Evolutionary conservation across 441 rosid species (phyloP).

Genomic region (Aleurites moluccanus): DNA sequence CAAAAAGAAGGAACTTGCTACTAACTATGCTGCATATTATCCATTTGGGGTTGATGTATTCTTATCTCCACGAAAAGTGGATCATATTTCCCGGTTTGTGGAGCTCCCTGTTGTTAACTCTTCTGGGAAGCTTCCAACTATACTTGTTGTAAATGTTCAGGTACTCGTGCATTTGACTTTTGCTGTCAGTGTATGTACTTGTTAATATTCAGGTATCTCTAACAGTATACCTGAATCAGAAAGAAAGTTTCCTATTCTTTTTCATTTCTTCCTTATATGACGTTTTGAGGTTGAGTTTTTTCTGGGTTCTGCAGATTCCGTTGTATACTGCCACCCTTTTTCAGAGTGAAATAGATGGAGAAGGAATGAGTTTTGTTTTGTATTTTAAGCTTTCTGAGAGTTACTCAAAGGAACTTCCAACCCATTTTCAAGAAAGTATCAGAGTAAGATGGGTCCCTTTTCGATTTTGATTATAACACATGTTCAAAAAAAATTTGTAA

Average conservation of each 20-base stretch:
- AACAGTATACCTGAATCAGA: not conserved
- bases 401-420: slow-evolving; percentile 61
- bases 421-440: slow-evolving; percentile 70
- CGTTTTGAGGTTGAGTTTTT: slow-evolving; percentile 9
- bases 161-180: slow-evolving; percentile 34
- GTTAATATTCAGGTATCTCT: not conserved
- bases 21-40: slow-evolving; percentile 72
- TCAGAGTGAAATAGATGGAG: slow-evolving; percentile 80
- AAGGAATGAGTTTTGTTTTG: slow-evolving; percentile 79
- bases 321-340: slow-evolving; percentile 70
- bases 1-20: slow-evolving; percentile 78
- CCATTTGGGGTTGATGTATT: slow-evolving; percentile 93
- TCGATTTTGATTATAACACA: not conserved
- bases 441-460: slow-evolving; percentile 42
- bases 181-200: not conserved
- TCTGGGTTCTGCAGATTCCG: slow-evolving; percentile 55
- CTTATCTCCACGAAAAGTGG: slow-evolving; percentile 59
- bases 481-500: not conserved
- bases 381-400: slow-evolving; percentile 80
- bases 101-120: slow-evolving; percentile 62
- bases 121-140: slow-evolving; percentile 58
- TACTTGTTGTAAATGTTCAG: slow-evolving; percentile 92
- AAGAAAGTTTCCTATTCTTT: not conserved
- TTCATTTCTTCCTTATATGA: slow-evolving; percentile 3
- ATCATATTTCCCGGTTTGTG: slow-evolving; percentile 74